Base-by-base conservation (phyloP, 768 basidiomycete genomes). In the Lepiota brunneoincarnata region DNA sequence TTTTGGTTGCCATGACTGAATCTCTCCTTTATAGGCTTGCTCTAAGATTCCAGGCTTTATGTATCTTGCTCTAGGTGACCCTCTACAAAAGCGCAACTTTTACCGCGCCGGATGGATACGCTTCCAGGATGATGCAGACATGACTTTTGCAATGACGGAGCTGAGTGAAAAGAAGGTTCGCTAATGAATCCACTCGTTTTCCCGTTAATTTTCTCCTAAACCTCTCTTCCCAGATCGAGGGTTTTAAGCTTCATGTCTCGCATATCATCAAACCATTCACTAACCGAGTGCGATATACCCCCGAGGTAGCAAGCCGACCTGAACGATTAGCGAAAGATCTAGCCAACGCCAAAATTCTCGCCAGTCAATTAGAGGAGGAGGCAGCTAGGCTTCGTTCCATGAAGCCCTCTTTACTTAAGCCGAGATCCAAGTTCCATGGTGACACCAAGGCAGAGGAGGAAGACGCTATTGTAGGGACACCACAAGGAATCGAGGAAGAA, bases 51-150 rank as follows among this genome's bases (percentile, higher is more conserved):
- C 87, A 4, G 95, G 94, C 2, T 98, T 86, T 67, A 75, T 91
- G 43, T 89, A 96, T 69, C 81, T 98, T 14, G 93, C 93, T 7
- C 72, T 98, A 0, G 93, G 92, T 23, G 95, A 98, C 59, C 95
- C 96, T 9, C 71, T 92, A 38, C 91, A 93, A 68, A 95, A 95
- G 71, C 86, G 93, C 55, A 91, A 90, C 62, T 98, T 90, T 67
- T 93, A 96, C 66, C 90, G 96, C 28, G 91, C 93, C 1, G 96
- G 93, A 11, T 98, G 95, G 94, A 75, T 97, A 55, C 84, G 84
- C 58, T 97, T 95, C 66, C 74, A 72, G 38, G 90, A 92, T 28
- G 92, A 93, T 58, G 83, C 87, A 9, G 91, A 97, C 61, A 92
- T 98, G 82, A 63, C 75, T 2, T 63, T 71, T 14, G 86, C 91